Conservation (phyloP, 2,329 filamentous ascomycete genomes). For the Massarina eburnea region DNA sequence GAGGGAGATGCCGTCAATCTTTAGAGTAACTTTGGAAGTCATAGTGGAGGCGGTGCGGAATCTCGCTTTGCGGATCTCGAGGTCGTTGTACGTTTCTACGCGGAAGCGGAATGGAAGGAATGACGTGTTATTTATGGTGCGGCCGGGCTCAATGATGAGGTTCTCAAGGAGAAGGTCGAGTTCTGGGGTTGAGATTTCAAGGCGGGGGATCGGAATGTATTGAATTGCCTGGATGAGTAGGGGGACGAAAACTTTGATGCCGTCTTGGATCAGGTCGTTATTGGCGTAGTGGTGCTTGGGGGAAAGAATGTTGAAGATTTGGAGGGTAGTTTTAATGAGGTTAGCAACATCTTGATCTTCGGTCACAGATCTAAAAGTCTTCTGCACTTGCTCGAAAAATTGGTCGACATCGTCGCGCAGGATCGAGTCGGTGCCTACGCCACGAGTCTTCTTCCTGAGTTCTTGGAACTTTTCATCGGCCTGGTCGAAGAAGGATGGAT, state of each 20-base stretch:
- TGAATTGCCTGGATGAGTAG: conserved; percentile 76
- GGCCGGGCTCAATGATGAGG: conserved; percentile 83
- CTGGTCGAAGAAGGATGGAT: conserved; percentile 82
- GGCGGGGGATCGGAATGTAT: conserved; percentile 82
- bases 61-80: conserved; percentile 79
- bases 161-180: conserved; percentile 89
- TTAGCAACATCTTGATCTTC: conserved; percentile 72
- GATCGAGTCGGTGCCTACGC: conserved; percentile 65
- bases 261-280: conserved; percentile 71
- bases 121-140: conserved; percentile 79
- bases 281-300: conserved; percentile 66
- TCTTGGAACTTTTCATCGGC: conserved; percentile 66
- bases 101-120: conserved; percentile 86
- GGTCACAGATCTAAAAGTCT: conserved; percentile 68
- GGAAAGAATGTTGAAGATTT: conserved; percentile 70
- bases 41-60: conserved; percentile 68
- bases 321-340: conserved; percentile 66
- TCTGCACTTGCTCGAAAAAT: conserved; percentile 68
- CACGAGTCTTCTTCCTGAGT: conserved; percentile 58
- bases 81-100: conserved; percentile 80
- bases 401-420: conserved; percentile 73
- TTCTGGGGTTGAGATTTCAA: conserved; percentile 83
- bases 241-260: conserved; percentile 79
- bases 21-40: conserved; percentile 74
- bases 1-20: conserved; percentile 79